Evolutionary conservation across 805 yeast species (phyloP).

Genomic region (Metschnikowia arizonensis): DNA sequence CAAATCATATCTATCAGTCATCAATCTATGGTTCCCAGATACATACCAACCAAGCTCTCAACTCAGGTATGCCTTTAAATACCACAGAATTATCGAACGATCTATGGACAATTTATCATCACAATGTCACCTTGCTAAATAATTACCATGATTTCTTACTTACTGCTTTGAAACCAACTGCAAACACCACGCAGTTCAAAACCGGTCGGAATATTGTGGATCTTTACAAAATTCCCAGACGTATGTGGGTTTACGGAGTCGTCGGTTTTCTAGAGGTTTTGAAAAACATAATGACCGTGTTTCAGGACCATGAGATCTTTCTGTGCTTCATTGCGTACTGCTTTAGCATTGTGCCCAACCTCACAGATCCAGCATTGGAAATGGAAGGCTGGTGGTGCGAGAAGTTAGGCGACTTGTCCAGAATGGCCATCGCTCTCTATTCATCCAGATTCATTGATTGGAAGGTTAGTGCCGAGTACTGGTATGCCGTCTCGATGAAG

Average conservation of each 20-base stretch:
- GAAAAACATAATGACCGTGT: conserved; percentile 68
- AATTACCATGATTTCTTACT: conserved; percentile 69
- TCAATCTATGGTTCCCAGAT: conserved; percentile 16
- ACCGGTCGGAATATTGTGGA: conserved; percentile 76
- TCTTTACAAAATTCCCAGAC: conserved; percentile 69
- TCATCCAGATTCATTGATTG: conserved; percentile 80
- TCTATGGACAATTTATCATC: conserved; percentile 68
- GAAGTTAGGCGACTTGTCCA: conserved; percentile 76
- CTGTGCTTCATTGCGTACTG: conserved; percentile 71
- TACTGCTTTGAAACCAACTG: conserved; percentile 62
- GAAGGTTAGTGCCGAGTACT: conserved; percentile 76
- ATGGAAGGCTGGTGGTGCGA: conserved; percentile 80
- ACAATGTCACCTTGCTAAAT: conserved; percentile 61
- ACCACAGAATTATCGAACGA: conserved; percentile 53
- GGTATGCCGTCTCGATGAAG: conserved; percentile 74
- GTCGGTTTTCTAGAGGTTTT: conserved; percentile 75
- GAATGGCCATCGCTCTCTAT: conserved; percentile 85
- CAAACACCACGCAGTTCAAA: conserved; percentile 49
- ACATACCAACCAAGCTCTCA: conserved; percentile 9
- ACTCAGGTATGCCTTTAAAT: conserved; percentile 23
- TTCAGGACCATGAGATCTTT: conserved; percentile 74
- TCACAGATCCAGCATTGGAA: conserved; percentile 52
- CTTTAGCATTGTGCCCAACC: conserved; percentile 53
- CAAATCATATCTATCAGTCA: conserved; percentile 29
- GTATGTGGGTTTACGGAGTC: conserved; percentile 84